A percentile compares a stretch with the other conserved stretches of the same genome.
Conservation (phyloP, 2,329 filamentous ascomycete species). For the Fusarium succisae region DNA sequence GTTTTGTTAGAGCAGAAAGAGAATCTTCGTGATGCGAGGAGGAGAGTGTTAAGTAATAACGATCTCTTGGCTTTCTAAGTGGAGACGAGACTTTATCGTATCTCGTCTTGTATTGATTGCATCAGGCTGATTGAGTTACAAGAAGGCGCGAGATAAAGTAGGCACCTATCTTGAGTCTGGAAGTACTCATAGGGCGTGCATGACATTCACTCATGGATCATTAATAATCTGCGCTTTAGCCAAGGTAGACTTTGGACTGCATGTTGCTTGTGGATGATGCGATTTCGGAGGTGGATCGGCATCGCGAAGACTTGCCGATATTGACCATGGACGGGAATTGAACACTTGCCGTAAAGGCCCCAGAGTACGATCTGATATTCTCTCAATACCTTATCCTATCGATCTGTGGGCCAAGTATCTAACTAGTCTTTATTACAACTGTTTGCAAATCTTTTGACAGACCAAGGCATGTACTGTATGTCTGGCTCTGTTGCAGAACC, state of each 20-base stretch:
- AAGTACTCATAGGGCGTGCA: not conserved
- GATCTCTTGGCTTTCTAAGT: conserved; percentile 8
- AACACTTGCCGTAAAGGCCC: not conserved
- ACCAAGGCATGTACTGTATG: fast-evolving
- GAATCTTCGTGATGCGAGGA: not conserved
- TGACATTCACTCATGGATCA: fast-evolving
- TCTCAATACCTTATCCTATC: not conserved
- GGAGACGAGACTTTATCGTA: conserved; percentile 2
- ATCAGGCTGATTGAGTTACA: not conserved
- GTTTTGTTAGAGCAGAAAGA: not conserved
- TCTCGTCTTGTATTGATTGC: not conserved
- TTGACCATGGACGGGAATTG: not conserved
- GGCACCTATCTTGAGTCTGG: not conserved
- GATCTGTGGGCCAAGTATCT: not conserved
- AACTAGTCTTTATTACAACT: not conserved
- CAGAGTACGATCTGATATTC: fast-evolving
- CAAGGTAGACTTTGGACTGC: not conserved
- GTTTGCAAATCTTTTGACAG: not conserved
- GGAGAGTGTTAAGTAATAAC: not conserved
- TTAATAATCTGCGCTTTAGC: not conserved
- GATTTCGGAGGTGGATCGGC: not conserved
- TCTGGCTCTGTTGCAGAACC: not conserved
- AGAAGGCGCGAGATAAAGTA: not conserved
- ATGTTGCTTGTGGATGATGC: not conserved
- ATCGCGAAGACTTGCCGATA: not conserved